Percentiles rank a stretch among this genome's conserved stretches.
phyloP scores from a whole-genome alignment of 2,329 filamentous ascomycete species.

The Epichloe hybrida region DNA sequence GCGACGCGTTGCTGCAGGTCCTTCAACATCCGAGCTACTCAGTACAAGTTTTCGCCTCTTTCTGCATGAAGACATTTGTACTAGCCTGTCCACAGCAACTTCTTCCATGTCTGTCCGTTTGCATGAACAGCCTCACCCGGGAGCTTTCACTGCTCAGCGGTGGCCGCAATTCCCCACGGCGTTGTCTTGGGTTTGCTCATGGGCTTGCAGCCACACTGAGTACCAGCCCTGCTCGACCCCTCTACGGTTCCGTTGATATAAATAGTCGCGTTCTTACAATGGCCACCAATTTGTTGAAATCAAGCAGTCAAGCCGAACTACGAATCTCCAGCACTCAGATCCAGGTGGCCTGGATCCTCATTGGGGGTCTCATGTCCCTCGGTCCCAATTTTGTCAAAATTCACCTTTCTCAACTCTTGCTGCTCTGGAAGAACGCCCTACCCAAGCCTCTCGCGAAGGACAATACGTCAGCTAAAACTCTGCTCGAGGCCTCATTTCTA shows the following conservation, averaged over 20 bases:
- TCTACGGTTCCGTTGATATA: slow-evolving; percentile 91
- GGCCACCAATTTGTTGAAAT: slow-evolving; percentile 84
- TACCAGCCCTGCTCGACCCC: slow-evolving; percentile 71
- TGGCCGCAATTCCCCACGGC: slow-evolving; percentile 63
- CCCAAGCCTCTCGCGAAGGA: slow-evolving; percentile 91
- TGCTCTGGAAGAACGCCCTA: slow-evolving; percentile 94
- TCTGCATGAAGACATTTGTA: slow-evolving; percentile 76
- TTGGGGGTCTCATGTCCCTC: slow-evolving; percentile 90
- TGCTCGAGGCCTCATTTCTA: slow-evolving; percentile 82
- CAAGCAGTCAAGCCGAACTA: slow-evolving; percentile 79
- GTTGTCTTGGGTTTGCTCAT: slow-evolving; percentile 84
- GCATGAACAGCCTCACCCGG: slow-evolving; percentile 85
- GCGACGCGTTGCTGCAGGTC: slow-evolving; percentile 79
- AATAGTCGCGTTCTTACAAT: slow-evolving; percentile 85
- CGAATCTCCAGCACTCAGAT: slow-evolving; percentile 88
- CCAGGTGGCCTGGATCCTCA: slow-evolving; percentile 94
- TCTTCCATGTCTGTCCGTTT: slow-evolving; percentile 80
- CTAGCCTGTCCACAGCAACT: slow-evolving; percentile 87
- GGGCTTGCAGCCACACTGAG: slow-evolving; percentile 83
- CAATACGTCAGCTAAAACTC: slow-evolving; percentile 68
- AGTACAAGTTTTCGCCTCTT: slow-evolving; percentile 80
- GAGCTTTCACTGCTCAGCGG: slow-evolving; percentile 68
- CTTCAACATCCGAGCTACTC: slow-evolving; percentile 92
- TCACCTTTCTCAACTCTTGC: slow-evolving; percentile 80
- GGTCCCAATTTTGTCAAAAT: slow-evolving; percentile 99